Conservation (phyloP, 192 early-diverging fungal genomes). For the Podila verticillata region DNA sequence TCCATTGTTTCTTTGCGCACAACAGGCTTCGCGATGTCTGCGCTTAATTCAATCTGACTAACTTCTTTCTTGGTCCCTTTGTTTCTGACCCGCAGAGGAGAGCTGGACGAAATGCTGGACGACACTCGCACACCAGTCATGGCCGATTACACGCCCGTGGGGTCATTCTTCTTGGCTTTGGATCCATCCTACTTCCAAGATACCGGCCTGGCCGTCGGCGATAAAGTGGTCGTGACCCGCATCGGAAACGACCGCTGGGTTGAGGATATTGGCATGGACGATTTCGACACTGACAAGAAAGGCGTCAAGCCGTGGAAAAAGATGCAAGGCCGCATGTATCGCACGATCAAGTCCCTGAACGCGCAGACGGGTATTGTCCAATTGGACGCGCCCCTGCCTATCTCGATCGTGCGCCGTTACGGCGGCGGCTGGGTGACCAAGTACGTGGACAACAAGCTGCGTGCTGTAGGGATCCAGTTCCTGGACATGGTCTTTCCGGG, state of each 20-base stretch:
- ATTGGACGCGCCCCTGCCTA: conserved; percentile 54
- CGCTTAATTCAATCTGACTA: background rate
- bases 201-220: conserved; percentile 22
- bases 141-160: conserved; percentile 54
- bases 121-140: conserved; percentile 41
- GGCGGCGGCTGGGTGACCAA: conserved; percentile 55
- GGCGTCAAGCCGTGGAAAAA: conserved; percentile 56
- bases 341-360: conserved; percentile 44
- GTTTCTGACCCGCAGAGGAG: conserved; percentile 22
- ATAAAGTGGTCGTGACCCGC: conserved; percentile 48
- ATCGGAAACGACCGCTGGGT: conserved; percentile 56
- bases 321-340: conserved; percentile 43
- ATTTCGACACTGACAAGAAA: conserved; percentile 28
- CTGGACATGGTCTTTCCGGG: conserved; percentile 43
- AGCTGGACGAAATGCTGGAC: conserved; percentile 27
- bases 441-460: conserved; percentile 44
- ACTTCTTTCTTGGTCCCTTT: background rate
- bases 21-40: background rate
- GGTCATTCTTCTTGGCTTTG: conserved; percentile 32
- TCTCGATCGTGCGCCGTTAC: conserved; percentile 37
- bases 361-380: conserved; percentile 25
- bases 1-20: too few species aligned
- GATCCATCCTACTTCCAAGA: conserved; percentile 28
- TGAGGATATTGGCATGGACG: conserved; percentile 56
- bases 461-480: conserved; percentile 47